A percentile compares a stretch with the other conserved stretches of the same genome.
These are phyloP conservation scores for Macaranga tanarius DNA, from an alignment of 441 rosid species.

Conservation along the genomic window DNA sequence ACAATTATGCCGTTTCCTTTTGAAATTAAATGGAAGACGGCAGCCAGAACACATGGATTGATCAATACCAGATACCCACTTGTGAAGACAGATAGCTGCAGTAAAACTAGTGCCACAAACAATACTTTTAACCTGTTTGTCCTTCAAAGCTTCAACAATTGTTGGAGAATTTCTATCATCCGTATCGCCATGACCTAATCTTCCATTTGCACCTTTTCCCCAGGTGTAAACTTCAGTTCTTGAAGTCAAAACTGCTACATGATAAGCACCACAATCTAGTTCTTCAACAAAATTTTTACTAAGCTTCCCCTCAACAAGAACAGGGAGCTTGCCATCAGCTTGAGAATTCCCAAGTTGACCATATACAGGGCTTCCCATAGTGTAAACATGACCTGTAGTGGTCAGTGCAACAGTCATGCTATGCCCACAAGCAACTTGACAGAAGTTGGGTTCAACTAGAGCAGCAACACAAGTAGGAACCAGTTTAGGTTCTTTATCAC, in stretches of 20 bases:
- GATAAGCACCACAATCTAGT: constrained; percentile 94
- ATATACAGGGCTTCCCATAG: constrained; percentile 93
- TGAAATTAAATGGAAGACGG: constrained; percentile 85
- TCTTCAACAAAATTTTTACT: constrained; percentile 83
- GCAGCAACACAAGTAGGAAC: constrained; percentile 97
- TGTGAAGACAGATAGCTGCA: constrained; percentile 93
- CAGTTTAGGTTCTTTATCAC: constrained; percentile 84
- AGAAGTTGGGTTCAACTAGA: constrained; percentile 87
- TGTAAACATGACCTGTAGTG: constrained; percentile 82
- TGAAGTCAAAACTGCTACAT: constrained; percentile 89
- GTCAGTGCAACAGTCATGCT: constrained; percentile 91
- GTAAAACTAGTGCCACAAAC: constrained; percentile 91
- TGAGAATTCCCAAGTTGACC: constrained; percentile 95
- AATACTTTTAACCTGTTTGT: constrained; percentile 92
- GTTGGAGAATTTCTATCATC: constrained; percentile 85
- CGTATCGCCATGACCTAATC: constrained; percentile 89
- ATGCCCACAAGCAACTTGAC: constrained; percentile 95
- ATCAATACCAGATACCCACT: constrained; percentile 89
- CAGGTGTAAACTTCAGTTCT: constrained; percentile 95
- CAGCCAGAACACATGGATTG: constrained; percentile 99
- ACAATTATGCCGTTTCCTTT: constrained; percentile 94
- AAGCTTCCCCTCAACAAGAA: constrained; percentile 84
- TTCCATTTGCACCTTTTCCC: constrained; percentile 98
- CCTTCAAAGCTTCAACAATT: constrained; percentile 82
- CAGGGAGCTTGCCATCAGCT: constrained; percentile 83